phyloP scores from a whole-genome alignment of 768 basidiomycete species.

The Lactarius trivialis region DNA sequence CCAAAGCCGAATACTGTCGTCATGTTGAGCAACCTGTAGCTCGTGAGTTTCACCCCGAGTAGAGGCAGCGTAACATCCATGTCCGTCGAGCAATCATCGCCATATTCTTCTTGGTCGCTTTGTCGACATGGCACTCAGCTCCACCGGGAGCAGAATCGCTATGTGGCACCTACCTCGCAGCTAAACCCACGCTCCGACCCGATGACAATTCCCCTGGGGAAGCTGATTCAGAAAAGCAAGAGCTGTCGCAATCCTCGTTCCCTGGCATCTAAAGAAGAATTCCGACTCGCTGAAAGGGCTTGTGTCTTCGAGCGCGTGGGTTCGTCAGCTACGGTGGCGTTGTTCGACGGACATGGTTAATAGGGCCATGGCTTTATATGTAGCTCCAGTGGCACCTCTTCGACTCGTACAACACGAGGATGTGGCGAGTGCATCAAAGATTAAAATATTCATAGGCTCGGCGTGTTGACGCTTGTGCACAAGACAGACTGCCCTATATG shows the following conservation, averaged over 20 bases:
- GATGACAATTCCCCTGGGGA: not conserved
- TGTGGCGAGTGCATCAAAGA: not conserved
- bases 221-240: not conserved
- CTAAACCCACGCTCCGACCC: not conserved
- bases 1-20: not conserved
- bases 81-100: not conserved
- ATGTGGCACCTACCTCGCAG: not conserved
- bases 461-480: too few species aligned
- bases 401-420: not conserved
- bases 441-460: too few species aligned
- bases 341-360: not conserved
- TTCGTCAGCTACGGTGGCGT: not conserved
- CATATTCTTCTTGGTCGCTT: not conserved
- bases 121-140: not conserved
- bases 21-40: constrained; percentile 8
- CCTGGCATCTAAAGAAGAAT: not conserved
- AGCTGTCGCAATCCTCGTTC: not conserved
- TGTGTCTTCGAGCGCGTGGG: not conserved
- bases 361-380: not conserved
- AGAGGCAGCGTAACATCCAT: not conserved
- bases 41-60: constrained; percentile 9
- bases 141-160: not conserved
- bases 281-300: not conserved
- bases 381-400: not conserved
- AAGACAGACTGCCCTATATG: too few species aligned